Evolutionary conservation across 495 filamentous ascomycete species (phyloP).

Genomic region (Aspergillus incahuasiensis): DNA sequence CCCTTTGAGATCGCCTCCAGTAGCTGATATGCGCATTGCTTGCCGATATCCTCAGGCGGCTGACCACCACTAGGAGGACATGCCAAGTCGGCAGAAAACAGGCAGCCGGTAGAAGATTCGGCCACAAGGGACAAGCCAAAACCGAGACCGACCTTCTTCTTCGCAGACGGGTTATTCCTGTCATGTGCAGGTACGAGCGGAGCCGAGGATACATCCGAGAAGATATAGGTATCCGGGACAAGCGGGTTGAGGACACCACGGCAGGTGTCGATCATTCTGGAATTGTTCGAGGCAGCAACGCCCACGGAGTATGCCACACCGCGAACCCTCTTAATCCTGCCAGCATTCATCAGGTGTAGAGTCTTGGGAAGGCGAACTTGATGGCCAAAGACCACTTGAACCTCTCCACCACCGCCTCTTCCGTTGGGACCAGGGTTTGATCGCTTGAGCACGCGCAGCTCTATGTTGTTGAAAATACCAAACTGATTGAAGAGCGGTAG

Average conservation of each 20-base stretch:
- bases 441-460: slow-evolving; percentile 74
- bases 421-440: slow-evolving; percentile 71
- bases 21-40: slow-evolving; percentile 81
- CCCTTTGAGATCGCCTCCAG: slow-evolving; percentile 77
- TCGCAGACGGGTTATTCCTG: slow-evolving; percentile 53
- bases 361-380: slow-evolving; percentile 93
- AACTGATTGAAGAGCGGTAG: slow-evolving; percentile 86
- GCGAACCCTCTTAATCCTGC: slow-evolving; percentile 80
- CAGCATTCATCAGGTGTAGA: slow-evolving; percentile 79
- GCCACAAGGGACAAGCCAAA: slow-evolving; percentile 89
- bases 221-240: slow-evolving; percentile 80
- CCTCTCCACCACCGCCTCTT: slow-evolving; percentile 79
- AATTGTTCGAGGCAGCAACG: slow-evolving; percentile 85
- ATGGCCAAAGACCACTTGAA: slow-evolving; percentile 85
- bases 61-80: slow-evolving; percentile 76
- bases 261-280: slow-evolving; percentile 87
- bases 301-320: slow-evolving; percentile 92
- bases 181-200: slow-evolving; percentile 62
- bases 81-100: slow-evolving; percentile 83
- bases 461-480: slow-evolving; percentile 81
- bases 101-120: slow-evolving; percentile 77
- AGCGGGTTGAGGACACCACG: slow-evolving; percentile 83
- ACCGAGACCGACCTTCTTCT: slow-evolving; percentile 73
- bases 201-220: slow-evolving; percentile 68
- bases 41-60: slow-evolving; percentile 85